These are phyloP conservation scores for Acacia concinna DNA, from an alignment of 331 rosid species.

Conservation along the genomic window DNA sequence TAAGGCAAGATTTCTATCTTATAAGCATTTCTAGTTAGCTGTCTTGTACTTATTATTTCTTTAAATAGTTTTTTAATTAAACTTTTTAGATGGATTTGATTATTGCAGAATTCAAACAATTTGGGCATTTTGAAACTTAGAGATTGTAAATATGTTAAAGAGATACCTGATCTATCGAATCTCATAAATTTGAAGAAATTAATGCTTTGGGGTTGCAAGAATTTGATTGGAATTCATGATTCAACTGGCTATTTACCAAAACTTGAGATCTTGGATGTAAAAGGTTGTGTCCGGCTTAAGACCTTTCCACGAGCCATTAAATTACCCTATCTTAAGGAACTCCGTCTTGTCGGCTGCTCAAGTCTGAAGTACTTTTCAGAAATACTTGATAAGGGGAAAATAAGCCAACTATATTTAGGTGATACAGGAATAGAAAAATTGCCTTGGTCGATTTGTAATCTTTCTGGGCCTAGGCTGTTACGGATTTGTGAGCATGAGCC, in stretches of 20 bases:
- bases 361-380: not conserved
- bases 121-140: not conserved
- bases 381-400: not conserved
- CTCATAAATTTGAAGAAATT: not conserved
- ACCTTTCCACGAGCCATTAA: not conserved
- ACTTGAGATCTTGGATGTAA: not conserved
- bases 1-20: not conserved
- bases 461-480: rapidly evolving
- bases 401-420: rapidly evolving
- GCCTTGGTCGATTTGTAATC: not conserved
- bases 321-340: not conserved
- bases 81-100: not conserved
- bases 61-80: not conserved
- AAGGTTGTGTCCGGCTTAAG: rapidly evolving
- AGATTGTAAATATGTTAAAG: not conserved
- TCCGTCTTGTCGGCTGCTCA: rapidly evolving
- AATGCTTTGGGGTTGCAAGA: rapidly evolving
- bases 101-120: not conserved
- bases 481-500: rapidly evolving
- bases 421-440: not conserved
- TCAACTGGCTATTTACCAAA: not conserved
- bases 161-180: not conserved
- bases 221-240: not conserved
- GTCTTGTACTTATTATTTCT: not conserved
- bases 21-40: not conserved